A percentile compares a stretch with the other conserved stretches of the same genome.
These are phyloP conservation scores for Globisporangium emineosum DNA, from an alignment of 352 stramenopile species.

Conservation along the genomic window DNA sequence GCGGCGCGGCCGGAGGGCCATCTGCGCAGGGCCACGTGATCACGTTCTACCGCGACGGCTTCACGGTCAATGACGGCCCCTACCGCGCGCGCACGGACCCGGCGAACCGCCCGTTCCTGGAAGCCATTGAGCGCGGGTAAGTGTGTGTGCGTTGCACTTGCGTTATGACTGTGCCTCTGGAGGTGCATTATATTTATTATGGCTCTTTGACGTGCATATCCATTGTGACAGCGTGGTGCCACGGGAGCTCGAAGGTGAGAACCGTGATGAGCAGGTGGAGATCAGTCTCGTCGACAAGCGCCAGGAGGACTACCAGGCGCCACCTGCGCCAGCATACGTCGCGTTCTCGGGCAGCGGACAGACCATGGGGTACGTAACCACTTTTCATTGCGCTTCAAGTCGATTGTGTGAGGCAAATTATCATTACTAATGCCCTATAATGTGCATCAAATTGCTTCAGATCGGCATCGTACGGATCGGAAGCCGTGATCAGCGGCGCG, in stretches of 20 bases:
- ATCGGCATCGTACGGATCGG: conserved; percentile 36
- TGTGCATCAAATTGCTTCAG: conserved; percentile 15
- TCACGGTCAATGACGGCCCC: conserved; percentile 77
- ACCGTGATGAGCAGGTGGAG: conserved; percentile 66
- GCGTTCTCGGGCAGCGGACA: conserved; percentile 85
- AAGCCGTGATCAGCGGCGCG: conserved; percentile 44
- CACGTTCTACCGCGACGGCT: conserved; percentile 85
- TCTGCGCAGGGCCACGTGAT: conserved; percentile 55
- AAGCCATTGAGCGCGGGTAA: conserved; percentile 73
- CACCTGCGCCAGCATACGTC: conserved; percentile 71
- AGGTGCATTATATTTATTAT: too few species aligned
- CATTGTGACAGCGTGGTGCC: conserved; percentile 53
- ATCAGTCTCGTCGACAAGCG: conserved; percentile 87
- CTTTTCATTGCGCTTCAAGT: background rate
- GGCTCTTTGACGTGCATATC: background rate
- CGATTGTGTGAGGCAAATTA: background rate
- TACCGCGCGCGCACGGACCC: conserved; percentile 69
- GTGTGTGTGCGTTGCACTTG: background rate
- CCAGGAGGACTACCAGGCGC: conserved; percentile 76
- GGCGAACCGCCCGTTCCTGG: conserved; percentile 73
- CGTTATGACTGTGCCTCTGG: background rate
- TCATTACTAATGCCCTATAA: background rate
- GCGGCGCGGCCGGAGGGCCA: conserved; percentile 15
- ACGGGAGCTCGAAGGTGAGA: conserved; percentile 68
- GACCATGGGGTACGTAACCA: conserved; percentile 54